Percentiles rank a stretch among this genome's conserved stretches.
Conservation (phyloP, 164 flowering plant genomes). For the Tinospora cordifolia region DNA sequence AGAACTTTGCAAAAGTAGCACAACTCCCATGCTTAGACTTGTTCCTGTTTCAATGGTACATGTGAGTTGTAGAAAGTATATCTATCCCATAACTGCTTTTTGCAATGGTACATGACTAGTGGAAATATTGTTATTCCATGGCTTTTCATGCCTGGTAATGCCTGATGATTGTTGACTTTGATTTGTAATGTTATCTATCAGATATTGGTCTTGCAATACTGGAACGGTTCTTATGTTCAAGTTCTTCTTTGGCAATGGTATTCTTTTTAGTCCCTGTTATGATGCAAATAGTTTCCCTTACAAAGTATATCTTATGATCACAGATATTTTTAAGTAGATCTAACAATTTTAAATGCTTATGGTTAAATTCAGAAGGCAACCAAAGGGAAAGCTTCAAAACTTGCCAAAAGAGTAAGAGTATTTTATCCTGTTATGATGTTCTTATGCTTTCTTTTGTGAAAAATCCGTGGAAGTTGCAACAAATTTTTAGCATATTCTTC, state of each 20-base stretch:
- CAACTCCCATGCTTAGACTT: background rate
- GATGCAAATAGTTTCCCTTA: background rate
- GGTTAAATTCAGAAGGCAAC: slow-evolving; percentile 57
- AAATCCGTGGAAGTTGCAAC: background rate
- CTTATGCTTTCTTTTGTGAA: slow-evolving; percentile 4
- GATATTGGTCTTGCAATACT: slow-evolving; percentile 90
- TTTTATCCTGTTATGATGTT: slow-evolving; percentile 7
- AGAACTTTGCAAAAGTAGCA: background rate
- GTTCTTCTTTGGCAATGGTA: slow-evolving; percentile 57
- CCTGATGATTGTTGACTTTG: background rate
- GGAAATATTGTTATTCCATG: background rate
- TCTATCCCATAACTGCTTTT: no score
- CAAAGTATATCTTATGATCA: background rate
- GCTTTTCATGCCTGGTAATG: background rate
- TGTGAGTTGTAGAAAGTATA: no score
- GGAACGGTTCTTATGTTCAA: slow-evolving; percentile 61
- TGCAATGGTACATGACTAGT: no score
- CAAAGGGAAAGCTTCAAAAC: slow-evolving; percentile 62
- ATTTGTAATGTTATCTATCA: slow-evolving; percentile 26
- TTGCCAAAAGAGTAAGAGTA: slow-evolving; percentile 79
- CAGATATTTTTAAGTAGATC: slow-evolving; percentile 10
- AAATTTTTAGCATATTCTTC: background rate
- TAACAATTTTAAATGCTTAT: slow-evolving; percentile 28
- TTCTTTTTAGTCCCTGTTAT: slow-evolving; percentile 12
- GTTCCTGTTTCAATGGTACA: background rate